Base-by-base conservation (phyloP, 2,329 filamentous ascomycete genomes). In the Trichothecium roseum region DNA sequence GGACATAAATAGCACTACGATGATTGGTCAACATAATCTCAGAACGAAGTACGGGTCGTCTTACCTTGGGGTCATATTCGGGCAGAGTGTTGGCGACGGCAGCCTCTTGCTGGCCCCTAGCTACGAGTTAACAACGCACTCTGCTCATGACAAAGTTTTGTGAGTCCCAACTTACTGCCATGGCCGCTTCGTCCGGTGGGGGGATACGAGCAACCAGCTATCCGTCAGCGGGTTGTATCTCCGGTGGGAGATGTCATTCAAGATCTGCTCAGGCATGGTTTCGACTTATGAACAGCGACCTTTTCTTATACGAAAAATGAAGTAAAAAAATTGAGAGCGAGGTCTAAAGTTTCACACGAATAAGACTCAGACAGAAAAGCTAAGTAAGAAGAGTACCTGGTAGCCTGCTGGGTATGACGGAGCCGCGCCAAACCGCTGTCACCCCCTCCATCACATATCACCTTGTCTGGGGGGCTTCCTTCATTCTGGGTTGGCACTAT, bases 191-290 rank as follows among this genome's bases (percentile, higher is more conserved):
- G 88, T 96, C 37, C 91, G 72, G 60, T 98, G 91, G 41, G 91
- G 91, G 13, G 91, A 96, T 12, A 98, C 91, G 27, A 98, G 74
- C 41, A 98, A 73, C 82, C 88, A 94, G 42, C 82, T 86, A 42
- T 85, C 87, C 45, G 84, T 81, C 42, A 98, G 70, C 36, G 86
- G 84, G 56, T 98, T 98, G 60, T 83, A 96, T 56, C 91, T 81
- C 50, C 91, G 74, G 57, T 98, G 91, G 29, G 91, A 94, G 51
- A 98, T 96, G 58, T 98, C 89, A 67, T 96, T 80, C 34, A 98
- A 78, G 34, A 89, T 78, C 44, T 76, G 70, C 53, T 83, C 79
- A 8, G 76, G 73, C 82, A 87, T 88, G 32, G 42, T 61, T 46
- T 34, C 20, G 40, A 39, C n/a, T 24, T 10, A 24, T 10, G 10